Percentiles rank a stretch among this genome's conserved stretches.
Conservation (phyloP, 345 rosid genomes). For the Erysimum cheiranthoides region DNA sequence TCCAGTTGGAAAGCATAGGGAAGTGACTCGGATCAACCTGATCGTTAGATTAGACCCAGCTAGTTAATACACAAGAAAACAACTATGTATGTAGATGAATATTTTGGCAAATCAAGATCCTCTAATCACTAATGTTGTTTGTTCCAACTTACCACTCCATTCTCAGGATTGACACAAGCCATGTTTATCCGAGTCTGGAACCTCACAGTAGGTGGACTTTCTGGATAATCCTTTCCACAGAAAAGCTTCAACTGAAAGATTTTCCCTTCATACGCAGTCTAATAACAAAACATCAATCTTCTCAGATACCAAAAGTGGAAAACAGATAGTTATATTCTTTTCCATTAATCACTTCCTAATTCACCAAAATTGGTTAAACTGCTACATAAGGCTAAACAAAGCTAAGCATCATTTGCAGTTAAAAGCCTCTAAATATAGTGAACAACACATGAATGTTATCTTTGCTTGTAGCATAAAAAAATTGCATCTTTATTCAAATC, state of each 20-base stretch:
- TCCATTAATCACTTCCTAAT: not conserved
- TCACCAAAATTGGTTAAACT: constrained; percentile 1
- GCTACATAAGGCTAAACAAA: not conserved
- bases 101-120: not conserved
- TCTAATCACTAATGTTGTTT: not conserved
- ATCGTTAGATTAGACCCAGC: not conserved
- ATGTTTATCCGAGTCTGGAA: constrained; percentile 86
- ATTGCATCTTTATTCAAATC: not conserved
- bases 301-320: constrained; percentile 18
- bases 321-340: not conserved
- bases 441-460: not conserved
- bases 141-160: constrained; percentile 70
- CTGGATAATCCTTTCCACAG: constrained; percentile 93
- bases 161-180: constrained; percentile 88
- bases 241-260: constrained; percentile 91
- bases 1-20: constrained; percentile 70
- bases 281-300: constrained; percentile 22
- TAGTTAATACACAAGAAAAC: not conserved
- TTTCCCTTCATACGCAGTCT: constrained; percentile 93
- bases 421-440: not conserved
- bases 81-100: not conserved
- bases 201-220: constrained; percentile 87
- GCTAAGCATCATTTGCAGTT: constrained; percentile 4
- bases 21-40: constrained; percentile 78
- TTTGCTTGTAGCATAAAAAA: not conserved